These are phyloP conservation scores for Xylaria sp. DNA, from an alignment of 2,329 filamentous ascomycete species.

Conservation along the genomic window DNA sequence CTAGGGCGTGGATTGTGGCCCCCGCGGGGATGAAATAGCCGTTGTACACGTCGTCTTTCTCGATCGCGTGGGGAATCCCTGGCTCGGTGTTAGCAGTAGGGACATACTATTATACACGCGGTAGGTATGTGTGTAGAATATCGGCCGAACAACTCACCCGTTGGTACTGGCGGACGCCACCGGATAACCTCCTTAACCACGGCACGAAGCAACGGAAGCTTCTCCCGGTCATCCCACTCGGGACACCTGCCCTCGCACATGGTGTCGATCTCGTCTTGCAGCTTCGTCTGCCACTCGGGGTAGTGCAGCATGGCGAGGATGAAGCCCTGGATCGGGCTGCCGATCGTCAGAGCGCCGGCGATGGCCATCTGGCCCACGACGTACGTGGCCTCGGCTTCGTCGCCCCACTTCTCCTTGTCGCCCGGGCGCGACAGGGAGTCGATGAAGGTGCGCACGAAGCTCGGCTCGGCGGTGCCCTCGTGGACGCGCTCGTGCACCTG, in stretches of 20 bases:
- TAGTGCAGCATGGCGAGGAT: slow-evolving; percentile 45
- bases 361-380: slow-evolving; percentile 53
- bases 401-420: slow-evolving; percentile 34
- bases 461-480: slow-evolving; percentile 40
- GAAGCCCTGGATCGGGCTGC: slow-evolving; percentile 48
- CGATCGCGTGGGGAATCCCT: slow-evolving; percentile 54
- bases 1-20: slow-evolving; percentile 54
- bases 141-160: slow-evolving; percentile 39
- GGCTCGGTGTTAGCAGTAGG: neutral
- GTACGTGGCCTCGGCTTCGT: slow-evolving; percentile 45
- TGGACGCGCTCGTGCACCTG: slow-evolving; percentile 41
- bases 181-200: slow-evolving; percentile 55
- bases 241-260: slow-evolving; percentile 48
- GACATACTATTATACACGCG: neutral
- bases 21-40: slow-evolving; percentile 57
- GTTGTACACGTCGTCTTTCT: slow-evolving; percentile 54
- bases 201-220: slow-evolving; percentile 50
- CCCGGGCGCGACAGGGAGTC: slow-evolving; percentile 29
- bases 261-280: slow-evolving; percentile 53
- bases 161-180: slow-evolving; percentile 58
- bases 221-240: slow-evolving; percentile 49
- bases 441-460: slow-evolving; percentile 47
- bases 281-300: slow-evolving; percentile 42
- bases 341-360: slow-evolving; percentile 48
- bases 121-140: neutral